phyloP scores from a whole-genome alignment of 1,139 yeast species.

The Lodderomyces margitis region DNA sequence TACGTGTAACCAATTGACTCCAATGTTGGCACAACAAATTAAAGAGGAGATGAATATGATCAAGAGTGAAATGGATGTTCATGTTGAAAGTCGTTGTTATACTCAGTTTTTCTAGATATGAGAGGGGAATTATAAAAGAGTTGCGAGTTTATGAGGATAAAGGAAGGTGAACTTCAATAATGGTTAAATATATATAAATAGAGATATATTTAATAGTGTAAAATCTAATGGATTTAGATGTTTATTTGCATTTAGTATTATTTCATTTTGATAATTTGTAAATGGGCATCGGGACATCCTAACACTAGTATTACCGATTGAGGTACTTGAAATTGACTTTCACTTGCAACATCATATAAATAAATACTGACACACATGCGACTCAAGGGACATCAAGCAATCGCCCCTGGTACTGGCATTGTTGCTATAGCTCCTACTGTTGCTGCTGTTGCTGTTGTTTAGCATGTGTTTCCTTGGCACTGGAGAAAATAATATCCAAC shows the following conservation, averaged over 20 bases:
- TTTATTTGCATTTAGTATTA: background rate
- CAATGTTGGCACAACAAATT: slow-evolving; percentile 81
- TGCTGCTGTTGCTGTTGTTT: slow-evolving; percentile 15
- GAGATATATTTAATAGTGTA: too few species aligned
- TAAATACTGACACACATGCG: too few species aligned
- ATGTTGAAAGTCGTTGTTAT: slow-evolving; percentile 70
- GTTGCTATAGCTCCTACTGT: background rate
- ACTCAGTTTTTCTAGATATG: slow-evolving; percentile 79
- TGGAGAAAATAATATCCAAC: slow-evolving; percentile 44
- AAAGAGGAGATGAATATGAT: slow-evolving; percentile 80
- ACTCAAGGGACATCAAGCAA: too few species aligned
- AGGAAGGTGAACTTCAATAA: background rate
- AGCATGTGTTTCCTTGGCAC: slow-evolving; percentile 41
- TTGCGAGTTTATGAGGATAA: too few species aligned
- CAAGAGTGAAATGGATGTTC: slow-evolving; percentile 79
- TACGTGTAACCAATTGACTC: slow-evolving; percentile 90
- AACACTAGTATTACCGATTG: too few species aligned
- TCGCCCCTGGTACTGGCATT: too few species aligned
- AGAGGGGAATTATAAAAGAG: too few species aligned
- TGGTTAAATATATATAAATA: too few species aligned
- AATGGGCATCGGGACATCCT: too few species aligned
- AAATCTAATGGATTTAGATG: background rate
- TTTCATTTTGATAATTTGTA: too few species aligned
- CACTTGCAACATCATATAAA: too few species aligned
- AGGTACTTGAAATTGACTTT: too few species aligned